Evolutionary conservation across 139 green algal genomes (phyloP), one percentile per base, ranked within the genome.

Genomic region (Gonium pectorale): DNA sequence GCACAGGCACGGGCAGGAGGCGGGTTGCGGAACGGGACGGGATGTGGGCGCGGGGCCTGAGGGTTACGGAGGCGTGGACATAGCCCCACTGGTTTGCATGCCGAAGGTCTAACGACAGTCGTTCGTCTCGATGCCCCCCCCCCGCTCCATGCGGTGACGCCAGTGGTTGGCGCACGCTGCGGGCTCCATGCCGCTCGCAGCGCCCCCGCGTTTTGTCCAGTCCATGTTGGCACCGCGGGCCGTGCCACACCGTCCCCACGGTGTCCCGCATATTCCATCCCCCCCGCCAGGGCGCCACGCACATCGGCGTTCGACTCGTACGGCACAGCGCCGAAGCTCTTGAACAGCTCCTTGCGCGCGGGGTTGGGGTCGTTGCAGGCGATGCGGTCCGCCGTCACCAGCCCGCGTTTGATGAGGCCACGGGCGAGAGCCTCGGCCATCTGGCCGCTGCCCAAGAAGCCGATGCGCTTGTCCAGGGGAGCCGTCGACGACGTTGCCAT

Each of bases 351-450:
- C 41, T 91, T 94, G 49, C 96, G 89, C 6, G 43, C 91, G 1
- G 72, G 60, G 33, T 83, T 87, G 13, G 92, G 92, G 84, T 98
- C 95, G 21, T 89, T 95, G 46, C 86, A 94, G 54, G 72, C 89
- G 4, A 98, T 93, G 49, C 92, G 81, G 5, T 83, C 81, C 0
- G 88, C 68, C 3, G 88, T 83, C 11, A 92, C 74, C 3, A 97
- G 86, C 7, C 91, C 91, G 41, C 91, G 89, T 40, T 90, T 81
- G n/a, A 98, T 92, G 56, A 98, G 96, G 9, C 96, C 96, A 0
- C 90, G 84, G 0, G 96, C 95, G 59, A 99, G 89, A 1, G 96
- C 96, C 87, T 99, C 96, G 0, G 96, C 96, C 96, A 99, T 99
- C 83, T 95, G 89, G 4, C 91, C 91, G 24, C 87, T 75, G n/a